Evolutionary conservation across 768 basidiomycete genomes (phyloP), one percentile per base, ranked within the genome.

Genomic region (Amanita jacksonii): DNA sequence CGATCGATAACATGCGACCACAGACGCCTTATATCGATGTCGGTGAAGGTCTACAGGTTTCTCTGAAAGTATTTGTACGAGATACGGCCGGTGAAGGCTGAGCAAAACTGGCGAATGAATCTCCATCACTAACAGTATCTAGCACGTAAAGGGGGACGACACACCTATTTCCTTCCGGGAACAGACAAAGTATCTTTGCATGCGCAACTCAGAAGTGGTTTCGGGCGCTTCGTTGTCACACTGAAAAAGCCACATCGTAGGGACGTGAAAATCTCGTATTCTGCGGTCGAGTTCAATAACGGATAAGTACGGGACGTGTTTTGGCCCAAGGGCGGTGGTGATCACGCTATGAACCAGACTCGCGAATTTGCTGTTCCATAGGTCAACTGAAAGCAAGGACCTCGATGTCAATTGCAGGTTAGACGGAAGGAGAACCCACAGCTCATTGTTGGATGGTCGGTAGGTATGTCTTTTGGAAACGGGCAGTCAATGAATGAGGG

Each of bases 1-100:
- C 1, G 80, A 81, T 2, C 81, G 78, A 59, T 82, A 85, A 10
- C 76, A 74, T 0, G 85, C 79, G 57, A 81, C 70, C 4, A 85
- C 78, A 1, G 85, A 87, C 1, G 79, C 76, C 0, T 76, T 69
- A 56, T 77, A 85, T 52, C 65, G 70, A 52, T 85, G 81, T 45
- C 68, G 68, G 38, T 79, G 62, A 2, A 77, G 63, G 43, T 84
- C 77, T 6, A 60, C 51, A 0, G 78, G 76, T 38, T 65, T 63
- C 35, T 83, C 81, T 40, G 74, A 72, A 15, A 86, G 58, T 0
- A 81, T 79, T 52, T 77, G 77, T 2, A 76, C 76, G 52, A 85
- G 80, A 56, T 81, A 83, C 12, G 74, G 66, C 22, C 82, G 68
- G 53, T 85, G 83, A 12, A 86, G 64, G 51, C 76, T 76, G 23